These are phyloP conservation scores for Ustilago cynodontis DNA, from an alignment of 1,284 basidiomycete genomes.

Conservation along the genomic window DNA sequence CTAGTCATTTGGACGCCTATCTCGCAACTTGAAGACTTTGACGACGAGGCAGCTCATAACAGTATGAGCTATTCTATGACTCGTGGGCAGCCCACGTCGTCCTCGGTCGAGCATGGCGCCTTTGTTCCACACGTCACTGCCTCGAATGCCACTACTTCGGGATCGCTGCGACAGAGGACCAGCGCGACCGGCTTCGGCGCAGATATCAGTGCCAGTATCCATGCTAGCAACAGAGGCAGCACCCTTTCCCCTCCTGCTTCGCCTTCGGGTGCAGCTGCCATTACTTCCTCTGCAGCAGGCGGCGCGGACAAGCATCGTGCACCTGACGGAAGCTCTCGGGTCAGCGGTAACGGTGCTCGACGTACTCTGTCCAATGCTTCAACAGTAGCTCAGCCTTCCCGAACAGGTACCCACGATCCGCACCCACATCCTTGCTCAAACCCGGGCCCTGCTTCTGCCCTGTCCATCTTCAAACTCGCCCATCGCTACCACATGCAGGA, in stretches of 20 bases:
- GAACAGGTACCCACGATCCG: constrained; percentile 73
- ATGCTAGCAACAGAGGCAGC: constrained; percentile 4
- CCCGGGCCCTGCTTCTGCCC: constrained; percentile 71
- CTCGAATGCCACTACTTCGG: constrained; percentile 22
- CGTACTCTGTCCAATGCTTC: constrained; percentile 20
- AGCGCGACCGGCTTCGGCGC: constrained; percentile 12
- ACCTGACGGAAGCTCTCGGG: constrained; percentile 7
- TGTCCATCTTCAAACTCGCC: constrained; percentile 83
- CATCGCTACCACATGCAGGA: constrained; percentile 81
- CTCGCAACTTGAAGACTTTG: constrained; percentile 32
- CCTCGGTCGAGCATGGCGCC: constrained; percentile 14
- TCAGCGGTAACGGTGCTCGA: background rate
- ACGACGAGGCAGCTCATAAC: constrained; percentile 16
- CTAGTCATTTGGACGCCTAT: constrained; percentile 41
- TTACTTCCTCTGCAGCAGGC: background rate
- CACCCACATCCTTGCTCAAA: constrained; percentile 81
- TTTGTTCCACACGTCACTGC: constrained; percentile 16
- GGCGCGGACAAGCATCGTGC: constrained; percentile 19
- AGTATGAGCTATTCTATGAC: constrained; percentile 15
- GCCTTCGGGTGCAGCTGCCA: background rate
- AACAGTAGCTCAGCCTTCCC: background rate
- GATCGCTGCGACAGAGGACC: constrained; percentile 36
- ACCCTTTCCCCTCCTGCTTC: constrained; percentile 27
- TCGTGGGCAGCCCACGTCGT: background rate
- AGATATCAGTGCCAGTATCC: background rate